Conservation (phyloP, 495 filamentous ascomycete genomes). For the Cairneyella variabilis region DNA sequence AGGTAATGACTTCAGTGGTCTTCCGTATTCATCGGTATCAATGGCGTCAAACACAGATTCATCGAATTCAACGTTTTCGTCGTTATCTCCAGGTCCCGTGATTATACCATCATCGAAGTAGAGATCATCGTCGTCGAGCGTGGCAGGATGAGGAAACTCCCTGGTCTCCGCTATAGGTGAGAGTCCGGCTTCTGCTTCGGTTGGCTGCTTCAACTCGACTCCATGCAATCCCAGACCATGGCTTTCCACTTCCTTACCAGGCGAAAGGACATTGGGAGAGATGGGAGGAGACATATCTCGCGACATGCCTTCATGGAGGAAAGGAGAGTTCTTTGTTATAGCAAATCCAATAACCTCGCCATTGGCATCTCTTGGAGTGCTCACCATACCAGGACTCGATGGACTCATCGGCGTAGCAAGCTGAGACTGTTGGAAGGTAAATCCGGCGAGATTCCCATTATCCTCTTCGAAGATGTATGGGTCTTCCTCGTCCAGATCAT, state of each 20-base stretch:
- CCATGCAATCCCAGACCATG: constrained; percentile 34
- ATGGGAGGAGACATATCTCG: constrained; percentile 1
- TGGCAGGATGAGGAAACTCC: constrained; percentile 20
- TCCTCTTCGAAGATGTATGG: not conserved
- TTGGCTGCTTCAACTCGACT: constrained; percentile 8
- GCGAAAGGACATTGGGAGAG: not conserved
- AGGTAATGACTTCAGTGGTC: constrained; percentile 50
- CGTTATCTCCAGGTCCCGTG: constrained; percentile 41
- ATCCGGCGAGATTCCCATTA: constrained; percentile 43
- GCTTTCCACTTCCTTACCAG: constrained; percentile 25
- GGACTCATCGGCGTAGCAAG: constrained; percentile 47
- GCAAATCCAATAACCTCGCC: constrained; percentile 47
- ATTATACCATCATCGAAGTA: constrained; percentile 82
- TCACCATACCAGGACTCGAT: constrained; percentile 38
- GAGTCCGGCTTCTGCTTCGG: constrained; percentile 1
- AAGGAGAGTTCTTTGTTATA: constrained; percentile 34
- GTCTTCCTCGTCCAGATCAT: constrained; percentile 23
- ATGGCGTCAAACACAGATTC: constrained; percentile 76
- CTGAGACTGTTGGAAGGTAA: constrained; percentile 47
- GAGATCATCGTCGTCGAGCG: constrained; percentile 62
- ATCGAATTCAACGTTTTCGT: constrained; percentile 57
- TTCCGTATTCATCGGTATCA: constrained; percentile 51
- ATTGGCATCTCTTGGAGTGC: constrained; percentile 50
- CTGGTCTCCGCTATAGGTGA: constrained; percentile 4
- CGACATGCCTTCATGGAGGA: not conserved